These are phyloP conservation scores for Artomyces pyxidatus DNA, from an alignment of 768 basidiomycete genomes.

Conservation along the genomic window DNA sequence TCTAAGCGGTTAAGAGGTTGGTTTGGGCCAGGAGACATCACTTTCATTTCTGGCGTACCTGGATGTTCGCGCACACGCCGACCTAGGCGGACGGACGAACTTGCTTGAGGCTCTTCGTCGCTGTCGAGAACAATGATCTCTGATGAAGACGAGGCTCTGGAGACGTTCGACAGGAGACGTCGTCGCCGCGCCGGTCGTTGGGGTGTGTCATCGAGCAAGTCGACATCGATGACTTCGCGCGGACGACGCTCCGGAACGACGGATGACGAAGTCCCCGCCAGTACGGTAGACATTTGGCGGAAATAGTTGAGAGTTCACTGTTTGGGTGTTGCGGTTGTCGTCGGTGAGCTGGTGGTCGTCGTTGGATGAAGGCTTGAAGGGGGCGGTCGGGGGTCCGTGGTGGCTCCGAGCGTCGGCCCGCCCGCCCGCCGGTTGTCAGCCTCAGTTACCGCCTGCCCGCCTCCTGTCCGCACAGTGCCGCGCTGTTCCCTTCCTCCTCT, in stretches of 20 bases:
- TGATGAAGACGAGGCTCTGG: not conserved
- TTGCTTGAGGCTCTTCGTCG: conserved; percentile 28
- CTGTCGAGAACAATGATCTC: conserved; percentile 30
- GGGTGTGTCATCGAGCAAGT: conserved; percentile 28
- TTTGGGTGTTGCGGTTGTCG: not conserved
- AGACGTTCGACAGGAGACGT: not conserved
- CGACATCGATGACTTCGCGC: conserved; percentile 36
- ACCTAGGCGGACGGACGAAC: conserved; percentile 9
- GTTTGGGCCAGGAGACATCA: too few species aligned
- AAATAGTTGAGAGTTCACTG: not conserved
- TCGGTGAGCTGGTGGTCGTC: not conserved
- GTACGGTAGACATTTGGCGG: not conserved
- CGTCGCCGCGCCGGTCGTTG: conserved; percentile 11
- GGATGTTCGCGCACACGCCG: conserved; percentile 16
- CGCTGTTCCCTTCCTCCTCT: too few species aligned
- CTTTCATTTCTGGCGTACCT: too few species aligned
- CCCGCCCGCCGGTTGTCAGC: not conserved
- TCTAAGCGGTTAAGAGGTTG: too few species aligned
- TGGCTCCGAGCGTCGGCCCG: not conserved
- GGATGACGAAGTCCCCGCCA: not conserved
- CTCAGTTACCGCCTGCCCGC: too few species aligned
- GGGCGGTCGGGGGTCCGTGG: not conserved
- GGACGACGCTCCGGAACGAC: conserved; percentile 15
- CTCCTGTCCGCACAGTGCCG: too few species aligned
- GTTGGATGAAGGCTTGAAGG: not conserved